Conservation (phyloP, 176 grass and related monocot species). For the Cenchrus purpureus region DNA sequence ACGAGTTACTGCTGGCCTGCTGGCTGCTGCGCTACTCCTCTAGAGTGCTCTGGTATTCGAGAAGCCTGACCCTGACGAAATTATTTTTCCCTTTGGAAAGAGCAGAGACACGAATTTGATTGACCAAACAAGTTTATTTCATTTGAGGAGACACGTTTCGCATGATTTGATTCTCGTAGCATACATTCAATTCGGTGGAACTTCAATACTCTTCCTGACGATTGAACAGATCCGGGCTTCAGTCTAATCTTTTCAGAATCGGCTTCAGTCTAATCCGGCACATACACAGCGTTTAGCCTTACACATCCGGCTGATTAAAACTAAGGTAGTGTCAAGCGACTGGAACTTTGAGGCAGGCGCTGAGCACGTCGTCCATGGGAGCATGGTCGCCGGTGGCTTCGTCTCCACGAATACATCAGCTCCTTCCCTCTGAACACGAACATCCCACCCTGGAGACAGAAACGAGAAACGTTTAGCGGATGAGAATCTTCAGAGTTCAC, state of each 20-base stretch:
- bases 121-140: not conserved
- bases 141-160: not conserved
- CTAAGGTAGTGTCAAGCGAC: constrained; percentile 2
- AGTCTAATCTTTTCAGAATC: not conserved
- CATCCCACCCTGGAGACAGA: constrained; percentile 66
- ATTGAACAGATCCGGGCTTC: not conserved
- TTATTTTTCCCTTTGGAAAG: not conserved
- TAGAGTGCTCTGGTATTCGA: not conserved
- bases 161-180: not conserved
- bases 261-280: not conserved
- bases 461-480: not conserved
- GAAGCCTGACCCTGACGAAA: not conserved
- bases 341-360: constrained; percentile 32
- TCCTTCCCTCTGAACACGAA: constrained; percentile 84
- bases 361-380: constrained; percentile 64
- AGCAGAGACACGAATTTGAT: not conserved
- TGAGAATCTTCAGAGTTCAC: not conserved
- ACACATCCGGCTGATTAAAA: not conserved
- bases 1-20: not conserved
- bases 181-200: not conserved
- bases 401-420: constrained; percentile 73
- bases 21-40: too few species aligned
- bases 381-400: constrained; percentile 88
- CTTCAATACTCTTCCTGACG: not conserved
- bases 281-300: not conserved